Evolutionary conservation across 768 basidiomycete species (phyloP).

Genomic region (Panus rudis): DNA sequence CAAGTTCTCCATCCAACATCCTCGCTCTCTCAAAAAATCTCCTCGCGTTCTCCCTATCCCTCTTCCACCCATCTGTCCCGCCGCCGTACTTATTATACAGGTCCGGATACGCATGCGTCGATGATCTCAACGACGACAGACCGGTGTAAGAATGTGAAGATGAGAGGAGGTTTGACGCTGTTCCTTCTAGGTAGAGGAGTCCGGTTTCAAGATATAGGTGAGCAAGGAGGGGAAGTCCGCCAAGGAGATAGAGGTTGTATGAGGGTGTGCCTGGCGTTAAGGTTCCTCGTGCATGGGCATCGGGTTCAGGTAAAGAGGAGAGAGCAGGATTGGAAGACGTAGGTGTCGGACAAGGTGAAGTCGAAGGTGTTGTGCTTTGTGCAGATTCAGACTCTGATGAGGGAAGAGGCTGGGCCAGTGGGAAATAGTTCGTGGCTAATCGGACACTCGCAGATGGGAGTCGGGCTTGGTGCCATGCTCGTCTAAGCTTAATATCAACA

Average conservation of each 20-base stretch:
- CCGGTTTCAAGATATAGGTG: constrained; percentile 76
- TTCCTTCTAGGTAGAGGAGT: constrained; percentile 74
- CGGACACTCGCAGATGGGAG: constrained; percentile 73
- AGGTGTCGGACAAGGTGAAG: constrained; percentile 5
- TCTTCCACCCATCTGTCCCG: constrained; percentile 66
- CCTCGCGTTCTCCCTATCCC: constrained; percentile 64
- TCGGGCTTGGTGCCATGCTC: constrained; percentile 76
- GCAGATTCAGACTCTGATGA: constrained; percentile 3
- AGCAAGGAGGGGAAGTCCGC: constrained; percentile 59
- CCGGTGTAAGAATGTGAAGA: constrained; percentile 74
- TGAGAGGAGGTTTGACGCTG: constrained; percentile 62
- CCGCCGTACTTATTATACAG: no score
- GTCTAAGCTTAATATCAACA: constrained; percentile 35
- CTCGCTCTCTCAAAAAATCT: constrained; percentile 70
- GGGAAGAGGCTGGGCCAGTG: constrained; percentile 36
- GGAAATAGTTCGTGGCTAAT: constrained; percentile 67
- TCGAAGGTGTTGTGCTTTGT: constrained; percentile 4
- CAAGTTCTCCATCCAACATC: constrained; percentile 50
- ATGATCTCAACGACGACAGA: constrained; percentile 70
- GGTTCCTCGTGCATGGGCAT: constrained; percentile 27
- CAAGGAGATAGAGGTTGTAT: constrained; percentile 63
- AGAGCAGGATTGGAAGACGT: constrained; percentile 5
- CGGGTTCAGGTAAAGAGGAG: constrained; percentile 20
- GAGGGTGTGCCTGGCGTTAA: constrained; percentile 42
- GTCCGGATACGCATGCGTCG: constrained; percentile 35